These are phyloP conservation scores for Hypoxylon perforatum DNA, from an alignment of 495 filamentous ascomycete genomes.

Conservation along the genomic window DNA sequence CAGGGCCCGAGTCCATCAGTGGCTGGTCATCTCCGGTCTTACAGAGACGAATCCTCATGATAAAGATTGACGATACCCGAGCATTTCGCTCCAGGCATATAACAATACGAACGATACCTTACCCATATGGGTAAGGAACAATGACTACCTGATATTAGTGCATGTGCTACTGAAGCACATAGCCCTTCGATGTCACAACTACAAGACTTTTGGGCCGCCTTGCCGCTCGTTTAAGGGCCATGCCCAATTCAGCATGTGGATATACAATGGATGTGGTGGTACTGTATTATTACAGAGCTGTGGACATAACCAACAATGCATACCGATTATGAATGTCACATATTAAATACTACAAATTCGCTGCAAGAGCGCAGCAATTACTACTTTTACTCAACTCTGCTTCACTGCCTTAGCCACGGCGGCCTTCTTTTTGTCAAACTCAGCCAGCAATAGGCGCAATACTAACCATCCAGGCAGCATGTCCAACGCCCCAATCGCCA, in stretches of 20 bases:
- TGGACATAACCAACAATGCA: slow-evolving; percentile 16
- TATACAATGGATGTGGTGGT: too few species aligned
- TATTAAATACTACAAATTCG: slow-evolving; percentile 1
- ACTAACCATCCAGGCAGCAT: slow-evolving; percentile 6
- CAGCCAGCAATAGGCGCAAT: slow-evolving; percentile 14
- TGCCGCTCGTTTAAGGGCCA: not conserved
- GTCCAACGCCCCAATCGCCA: slow-evolving; percentile 14
- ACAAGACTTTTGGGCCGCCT: slow-evolving; percentile 14
- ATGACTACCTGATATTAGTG: slow-evolving; percentile 27
- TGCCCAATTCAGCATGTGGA: slow-evolving; percentile 5
- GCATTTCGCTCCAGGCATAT: slow-evolving; percentile 31
- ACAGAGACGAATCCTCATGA: slow-evolving; percentile 23
- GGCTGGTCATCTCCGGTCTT: slow-evolving; percentile 20
- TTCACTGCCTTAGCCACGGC: slow-evolving; percentile 17
- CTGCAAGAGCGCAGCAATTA: slow-evolving; percentile 1
- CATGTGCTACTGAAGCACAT: slow-evolving; percentile 31
- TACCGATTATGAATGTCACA: slow-evolving; percentile 6
- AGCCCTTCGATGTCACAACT: slow-evolving; percentile 12
- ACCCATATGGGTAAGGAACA: slow-evolving; percentile 19
- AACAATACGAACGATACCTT: slow-evolving; percentile 34
- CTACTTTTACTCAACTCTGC: not conserved
- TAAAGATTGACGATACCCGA: slow-evolving; percentile 43
- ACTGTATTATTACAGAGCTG: slow-evolving; percentile 1
- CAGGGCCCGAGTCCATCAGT: slow-evolving; percentile 17
- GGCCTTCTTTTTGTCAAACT: slow-evolving; percentile 14